phyloP scores from a whole-genome alignment of 2,329 filamentous ascomycete species.

The Sphaceloma murrayae region DNA sequence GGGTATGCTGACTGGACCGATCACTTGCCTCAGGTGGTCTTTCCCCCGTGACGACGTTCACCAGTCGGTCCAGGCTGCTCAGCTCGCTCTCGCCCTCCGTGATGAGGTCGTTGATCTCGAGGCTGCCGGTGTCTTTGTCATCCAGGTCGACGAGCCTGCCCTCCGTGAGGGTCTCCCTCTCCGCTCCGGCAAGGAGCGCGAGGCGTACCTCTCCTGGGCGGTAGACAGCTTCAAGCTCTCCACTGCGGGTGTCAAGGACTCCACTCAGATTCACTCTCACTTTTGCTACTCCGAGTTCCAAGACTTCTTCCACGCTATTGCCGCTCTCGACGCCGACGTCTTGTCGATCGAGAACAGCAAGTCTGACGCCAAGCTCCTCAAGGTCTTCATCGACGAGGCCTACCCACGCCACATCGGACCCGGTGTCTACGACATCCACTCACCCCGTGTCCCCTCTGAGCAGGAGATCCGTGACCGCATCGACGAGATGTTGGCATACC shows the following conservation, averaged over 20 bases:
- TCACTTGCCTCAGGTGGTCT: constrained; percentile 98
- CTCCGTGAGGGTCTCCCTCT: constrained; percentile 99
- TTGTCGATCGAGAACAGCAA: constrained; percentile 99
- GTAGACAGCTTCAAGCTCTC: constrained; percentile 97
- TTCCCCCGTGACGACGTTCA: constrained; percentile 99
- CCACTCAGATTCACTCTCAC: constrained; percentile 98
- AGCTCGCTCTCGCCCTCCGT: constrained; percentile 94
- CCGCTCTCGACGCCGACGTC: constrained; percentile 93
- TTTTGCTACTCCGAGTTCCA: constrained; percentile 99
- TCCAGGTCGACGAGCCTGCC: constrained; percentile 98
- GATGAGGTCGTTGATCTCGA: constrained; percentile 98
- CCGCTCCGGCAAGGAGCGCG: constrained; percentile 84
- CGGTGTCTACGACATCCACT: constrained; percentile 99
- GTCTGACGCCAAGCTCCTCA: constrained; percentile 97
- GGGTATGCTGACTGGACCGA: constrained; percentile 98
- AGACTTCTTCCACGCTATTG: constrained; percentile 99
- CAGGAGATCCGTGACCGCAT: constrained; percentile 98
- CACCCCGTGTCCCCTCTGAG: constrained; percentile 90
- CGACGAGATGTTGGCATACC: constrained; percentile 91
- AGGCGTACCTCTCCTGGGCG: constrained; percentile 94
- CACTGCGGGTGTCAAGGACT: constrained; percentile 85
- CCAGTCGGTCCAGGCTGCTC: constrained; percentile 97
- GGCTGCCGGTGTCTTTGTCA: constrained; percentile 91
- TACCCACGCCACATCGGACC: constrained; percentile 98
- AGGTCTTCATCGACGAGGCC: constrained; percentile 94